Base-by-base conservation (phyloP, 129 eudicot species). In the Escallonia rubra region DNA sequence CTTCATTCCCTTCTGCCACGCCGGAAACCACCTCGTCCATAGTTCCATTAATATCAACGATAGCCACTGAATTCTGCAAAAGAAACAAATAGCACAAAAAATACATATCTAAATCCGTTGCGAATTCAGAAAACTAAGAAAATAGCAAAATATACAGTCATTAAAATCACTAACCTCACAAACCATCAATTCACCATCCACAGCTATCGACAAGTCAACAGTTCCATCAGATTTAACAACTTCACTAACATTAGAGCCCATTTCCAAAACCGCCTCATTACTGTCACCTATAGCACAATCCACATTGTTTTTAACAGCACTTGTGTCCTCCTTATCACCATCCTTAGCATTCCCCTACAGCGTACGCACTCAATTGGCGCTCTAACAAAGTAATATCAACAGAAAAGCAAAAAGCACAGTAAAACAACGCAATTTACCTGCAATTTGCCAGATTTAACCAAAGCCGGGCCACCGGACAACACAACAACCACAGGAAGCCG, bases 91-190 rank as follows among this genome's bases (percentile, higher is more conserved):
- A 53, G 15, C 63, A 67, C 14, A 60, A 46, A 41, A 39, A 53
- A 63, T 14, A 59, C 61, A 57, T 65, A 15, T n/a, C 68, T 43
- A 43, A 23, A 23, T 23, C 34, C 34, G 1, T 23, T 1, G 34
- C 34, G 34, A 23, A 23, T 45, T 64, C 52, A 45, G 43, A 10
- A 8, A 13, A 53, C 6, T n/a, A 8, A 8, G 55, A 50, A 50
- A 50, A 50, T n/a, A 4, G 11, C 55, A 4, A 50, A 50, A 50
- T 9, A 50, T 8, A 2, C 6, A 56, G n/a, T 47, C 13, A 66
- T 3, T 23, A 49, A 43, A n/a, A 49, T 61, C 64, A 66, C 86
- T 70, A 75, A 85, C 90, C 87, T 81, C 80, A 73, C 73, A 75
- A 64, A 72, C 69, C 81, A 75, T 78, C 42, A 62, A 65, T 59